Evolutionary conservation across 2,329 filamentous ascomycete species (phyloP), one percentile per base, ranked within the genome.

Genomic region (Hymenoscyphus fraxineus): DNA sequence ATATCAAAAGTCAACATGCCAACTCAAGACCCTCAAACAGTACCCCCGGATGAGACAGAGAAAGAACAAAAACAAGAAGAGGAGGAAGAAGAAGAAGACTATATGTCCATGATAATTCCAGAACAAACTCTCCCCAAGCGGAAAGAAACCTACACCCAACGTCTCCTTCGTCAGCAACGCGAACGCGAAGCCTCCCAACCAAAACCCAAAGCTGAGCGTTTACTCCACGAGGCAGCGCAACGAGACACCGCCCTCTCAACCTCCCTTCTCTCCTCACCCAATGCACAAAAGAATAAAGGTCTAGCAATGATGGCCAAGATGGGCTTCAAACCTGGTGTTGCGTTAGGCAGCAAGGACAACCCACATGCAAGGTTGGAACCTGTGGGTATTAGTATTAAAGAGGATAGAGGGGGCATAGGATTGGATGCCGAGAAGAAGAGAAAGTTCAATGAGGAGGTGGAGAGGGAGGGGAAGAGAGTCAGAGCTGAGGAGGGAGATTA

Each of bases 301-400:
- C 86, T 96, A 67, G 87, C 91, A 69, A 97, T 99, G 92, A 97
- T 99, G 93, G 89, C 92, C 27, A 94, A 92, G 77, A 91, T 99
- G 83, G 95, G 95, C 0, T 99, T 96, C 79, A 89, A 87, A 64
- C 81, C 85, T 22, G 93, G 93, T 31, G 87, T 86, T 41, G 83
- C 87, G 0, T 80, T 98, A 2, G 95, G 95, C 1, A 86, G 84
- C 70, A 80, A 81, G n/a, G 78, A 78, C 9, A 77, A 78, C 32
- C 66, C 74, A n/a, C 72, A 71, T 13, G 72, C 73, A 73, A 71
- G 68, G 70, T 81, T 85, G 2, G 91, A 96, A 75, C 95, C 95
- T 0, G 86, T 99, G 64, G 82, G 85, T 40, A 81, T 97, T 59
- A 82, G 83, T 64, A 78, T 96, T 73, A 96, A 95, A 76, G 90